Evolutionary conservation across 2,329 filamentous ascomycete species (phyloP), one percentile per base, ranked within the genome.

Genomic region (Pyrenophora teres): DNA sequence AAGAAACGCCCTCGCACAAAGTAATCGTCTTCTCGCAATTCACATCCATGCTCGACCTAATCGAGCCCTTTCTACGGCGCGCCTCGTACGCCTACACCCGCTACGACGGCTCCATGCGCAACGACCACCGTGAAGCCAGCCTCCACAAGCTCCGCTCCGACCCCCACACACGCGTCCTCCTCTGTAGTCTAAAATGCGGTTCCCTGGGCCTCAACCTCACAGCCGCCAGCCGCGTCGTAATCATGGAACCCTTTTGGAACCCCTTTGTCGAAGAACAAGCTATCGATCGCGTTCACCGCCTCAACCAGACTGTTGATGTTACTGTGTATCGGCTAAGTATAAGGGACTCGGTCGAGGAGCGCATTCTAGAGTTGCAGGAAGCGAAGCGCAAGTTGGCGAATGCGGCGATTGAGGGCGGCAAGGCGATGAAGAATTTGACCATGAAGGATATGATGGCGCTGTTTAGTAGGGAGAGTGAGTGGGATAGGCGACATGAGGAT

Each of bases 1-100:
- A 84, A 38, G 94, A 99, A 73, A 86, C 87, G 0, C 78, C 81
- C 1, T 81, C 91, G 53, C 90, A 96, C 81, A 99, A 99, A 71
- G 96, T 96, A 70, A 99, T 99, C 66, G 92, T 99, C 58, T 99
- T 99, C 76, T 96, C 92, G 1, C 91, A 97, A 67, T 99, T 99
- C 76, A 99, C 94, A 0, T 94, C 91, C 0, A 99, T 99, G 94
- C 85, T 99, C 39, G 90, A 97, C 76, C 86, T 97, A 23, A 87
- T 99, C 57, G 92, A 97, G 71, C 94, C 94, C 2, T 97, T 97
- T 75, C 80, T 99, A 53, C 81, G 82, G 39, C 82, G 85, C 41
- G 86, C 88, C 12, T 84, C 86, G 12, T 87, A 96, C 73, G 83
- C 82, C 54, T 96, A 88, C 69, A 90, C 90, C 13, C 89, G 94